A percentile compares a stretch with the other conserved stretches of the same genome.
Conservation (phyloP, 345 rosid species). For the Luvunga scandens region DNA sequence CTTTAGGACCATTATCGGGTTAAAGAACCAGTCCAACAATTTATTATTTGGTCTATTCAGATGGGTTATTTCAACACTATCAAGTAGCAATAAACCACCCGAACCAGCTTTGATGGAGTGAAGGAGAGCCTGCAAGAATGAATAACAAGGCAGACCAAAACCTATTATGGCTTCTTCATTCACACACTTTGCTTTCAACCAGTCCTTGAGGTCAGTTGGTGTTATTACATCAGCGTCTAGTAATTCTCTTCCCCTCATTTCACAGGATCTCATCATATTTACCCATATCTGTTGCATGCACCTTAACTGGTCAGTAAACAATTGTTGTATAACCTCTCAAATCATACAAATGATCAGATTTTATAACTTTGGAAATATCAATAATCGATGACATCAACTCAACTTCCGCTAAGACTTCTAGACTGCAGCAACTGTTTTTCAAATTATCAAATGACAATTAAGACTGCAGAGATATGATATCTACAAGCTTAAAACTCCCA, state of each 20-base stretch:
- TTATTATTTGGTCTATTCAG: constrained; percentile 70
- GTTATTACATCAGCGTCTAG: constrained; percentile 50
- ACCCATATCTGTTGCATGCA: constrained; percentile 50
- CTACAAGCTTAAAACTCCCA: neutral
- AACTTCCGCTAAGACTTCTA: neutral
- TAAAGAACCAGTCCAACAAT: constrained; percentile 74
- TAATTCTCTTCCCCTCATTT: constrained; percentile 67
- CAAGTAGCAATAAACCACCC: constrained; percentile 53
- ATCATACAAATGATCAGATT: neutral
- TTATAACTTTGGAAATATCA: neutral
- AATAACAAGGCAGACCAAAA: constrained; percentile 64
- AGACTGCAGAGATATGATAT: neutral
- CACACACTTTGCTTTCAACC: constrained; percentile 49
- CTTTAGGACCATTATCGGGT: constrained; percentile 65
- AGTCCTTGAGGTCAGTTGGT: constrained; percentile 45
- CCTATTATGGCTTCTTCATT: constrained; percentile 43
- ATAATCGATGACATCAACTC: neutral
- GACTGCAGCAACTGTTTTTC: neutral
- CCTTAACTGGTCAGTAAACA: neutral
- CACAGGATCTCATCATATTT: constrained; percentile 50
- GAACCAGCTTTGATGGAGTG: constrained; percentile 61
- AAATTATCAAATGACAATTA: neutral
- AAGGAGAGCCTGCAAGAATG: constrained; percentile 54
- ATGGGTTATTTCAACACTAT: constrained; percentile 61
- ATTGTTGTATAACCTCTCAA: neutral